phyloP scores from a whole-genome alignment of 164 flowering plant genomes.

The Vitis rotundifolia region DNA sequence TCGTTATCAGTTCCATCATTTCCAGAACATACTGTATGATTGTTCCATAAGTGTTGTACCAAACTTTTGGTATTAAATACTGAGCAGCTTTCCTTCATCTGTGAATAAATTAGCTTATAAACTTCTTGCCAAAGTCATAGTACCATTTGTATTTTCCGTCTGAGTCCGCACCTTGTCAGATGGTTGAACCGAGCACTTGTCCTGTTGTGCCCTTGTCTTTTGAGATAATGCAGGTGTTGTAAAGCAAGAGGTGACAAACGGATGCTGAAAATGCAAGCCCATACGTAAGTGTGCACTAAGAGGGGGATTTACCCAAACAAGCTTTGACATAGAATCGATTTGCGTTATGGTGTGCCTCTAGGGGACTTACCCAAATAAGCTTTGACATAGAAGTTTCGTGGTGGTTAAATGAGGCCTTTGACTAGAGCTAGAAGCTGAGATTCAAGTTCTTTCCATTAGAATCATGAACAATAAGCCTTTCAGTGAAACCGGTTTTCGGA shows the following conservation, averaged over 20 bases:
- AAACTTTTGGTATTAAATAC: slow-evolving; percentile 55
- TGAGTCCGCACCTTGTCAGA: slow-evolving; percentile 38
- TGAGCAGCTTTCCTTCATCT: slow-evolving; percentile 60
- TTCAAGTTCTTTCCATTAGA: slow-evolving; percentile 62
- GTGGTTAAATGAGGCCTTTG: slow-evolving; percentile 38
- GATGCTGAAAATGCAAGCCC: slow-evolving; percentile 80
- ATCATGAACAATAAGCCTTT: slow-evolving; percentile 63
- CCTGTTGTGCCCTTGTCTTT: slow-evolving; percentile 25
- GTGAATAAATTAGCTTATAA: slow-evolving; percentile 61
- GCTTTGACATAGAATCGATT: slow-evolving; percentile 66
- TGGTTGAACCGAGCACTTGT: slow-evolving; percentile 56
- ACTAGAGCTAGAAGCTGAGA: slow-evolving; percentile 69
- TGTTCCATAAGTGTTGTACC: slow-evolving; percentile 61
- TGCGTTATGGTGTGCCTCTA: no score
- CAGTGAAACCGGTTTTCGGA: slow-evolving; percentile 53
- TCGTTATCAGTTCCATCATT: slow-evolving; percentile 62
- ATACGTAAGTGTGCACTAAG: slow-evolving; percentile 47
- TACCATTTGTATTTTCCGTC: slow-evolving; percentile 29
- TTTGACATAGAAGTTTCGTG: not conserved
- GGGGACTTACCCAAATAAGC: no score
- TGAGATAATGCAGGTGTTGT: slow-evolving; percentile 66
- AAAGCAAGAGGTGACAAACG: slow-evolving; percentile 92
- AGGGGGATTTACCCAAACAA: slow-evolving; percentile 58
- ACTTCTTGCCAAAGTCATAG: slow-evolving; percentile 77
- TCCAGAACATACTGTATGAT: slow-evolving; percentile 68